Conservation (phyloP, 148 eudicot species). For the Heliamphora exappendiculata region DNA sequence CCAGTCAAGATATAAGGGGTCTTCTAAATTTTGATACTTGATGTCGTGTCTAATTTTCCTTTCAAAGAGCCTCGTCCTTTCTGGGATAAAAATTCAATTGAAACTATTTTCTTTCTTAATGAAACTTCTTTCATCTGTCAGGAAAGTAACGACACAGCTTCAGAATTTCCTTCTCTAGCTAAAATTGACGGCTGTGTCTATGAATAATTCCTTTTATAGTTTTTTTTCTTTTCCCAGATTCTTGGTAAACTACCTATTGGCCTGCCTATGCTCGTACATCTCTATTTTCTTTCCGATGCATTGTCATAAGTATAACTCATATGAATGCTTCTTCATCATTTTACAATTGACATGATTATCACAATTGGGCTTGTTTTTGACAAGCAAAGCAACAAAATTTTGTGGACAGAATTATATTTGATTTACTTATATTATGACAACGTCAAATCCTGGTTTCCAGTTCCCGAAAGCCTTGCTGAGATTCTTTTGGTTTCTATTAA, state of each 20-base stretch:
- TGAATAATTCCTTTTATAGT: background rate
- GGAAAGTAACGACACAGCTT: background rate
- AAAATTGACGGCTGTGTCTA: background rate
- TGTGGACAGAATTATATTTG: background rate
- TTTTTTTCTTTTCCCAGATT: background rate
- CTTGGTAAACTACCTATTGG: background rate
- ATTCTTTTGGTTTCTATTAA: background rate
- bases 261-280: background rate
- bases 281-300: background rate
- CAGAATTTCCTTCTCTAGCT: background rate
- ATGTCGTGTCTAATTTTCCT: background rate
- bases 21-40: background rate
- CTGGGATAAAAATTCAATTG: background rate
- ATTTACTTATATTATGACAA: background rate
- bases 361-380: background rate
- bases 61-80: background rate
- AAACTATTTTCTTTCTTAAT: background rate
- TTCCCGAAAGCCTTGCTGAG: background rate
- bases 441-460: background rate
- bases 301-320: background rate
- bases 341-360: background rate
- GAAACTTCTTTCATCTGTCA: background rate
- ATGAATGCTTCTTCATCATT: no score
- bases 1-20: background rate
- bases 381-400: background rate